Percentiles rank a stretch among this genome's conserved stretches.
Evolutionary conservation across 805 yeast species (phyloP).

Genomic region (Metschnikowia borealis): DNA sequence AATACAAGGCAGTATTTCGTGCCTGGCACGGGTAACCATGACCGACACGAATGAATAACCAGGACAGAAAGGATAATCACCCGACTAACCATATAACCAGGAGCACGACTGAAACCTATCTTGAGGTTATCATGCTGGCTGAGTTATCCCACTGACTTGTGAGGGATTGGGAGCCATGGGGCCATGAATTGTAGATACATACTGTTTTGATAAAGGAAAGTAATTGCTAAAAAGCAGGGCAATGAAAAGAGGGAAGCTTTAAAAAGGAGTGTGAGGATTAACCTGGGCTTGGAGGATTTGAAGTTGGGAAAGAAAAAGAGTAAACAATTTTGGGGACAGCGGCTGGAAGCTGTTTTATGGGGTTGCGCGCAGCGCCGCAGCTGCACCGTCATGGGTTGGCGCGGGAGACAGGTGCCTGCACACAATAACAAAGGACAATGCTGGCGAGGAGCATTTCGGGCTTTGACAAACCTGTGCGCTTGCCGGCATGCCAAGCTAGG

Average conservation of each 20-base stretch:
- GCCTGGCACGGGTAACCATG: no score
- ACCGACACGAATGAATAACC: no score
- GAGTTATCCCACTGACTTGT: no score
- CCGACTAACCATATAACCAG: no score
- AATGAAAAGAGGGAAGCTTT: not conserved
- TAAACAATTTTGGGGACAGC: not conserved
- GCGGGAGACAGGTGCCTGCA: not conserved
- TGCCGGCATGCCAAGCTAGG: slow-evolving; percentile 1
- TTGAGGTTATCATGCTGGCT: no score
- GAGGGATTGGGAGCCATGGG: no score
- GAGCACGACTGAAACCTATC: no score
- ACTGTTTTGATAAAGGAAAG: slow-evolving; percentile 2
- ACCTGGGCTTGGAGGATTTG: not conserved
- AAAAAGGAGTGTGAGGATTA: slow-evolving; percentile 3
- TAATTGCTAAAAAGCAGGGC: slow-evolving; percentile 5
- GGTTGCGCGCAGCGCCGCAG: not conserved
- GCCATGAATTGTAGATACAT: not conserved
- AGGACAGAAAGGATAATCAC: no score
- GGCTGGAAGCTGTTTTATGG: slow-evolving; percentile 1
- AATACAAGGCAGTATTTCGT: no score
- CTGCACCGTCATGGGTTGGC: not conserved
- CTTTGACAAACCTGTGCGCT: not conserved
- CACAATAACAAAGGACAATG: not conserved
- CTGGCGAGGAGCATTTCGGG: slow-evolving; percentile 3
- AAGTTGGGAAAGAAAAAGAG: not conserved